A percentile compares a stretch with the other conserved stretches of the same genome.
phyloP scores from a whole-genome alignment of 345 rosid genomes.

The Euphorbia lathyris region DNA sequence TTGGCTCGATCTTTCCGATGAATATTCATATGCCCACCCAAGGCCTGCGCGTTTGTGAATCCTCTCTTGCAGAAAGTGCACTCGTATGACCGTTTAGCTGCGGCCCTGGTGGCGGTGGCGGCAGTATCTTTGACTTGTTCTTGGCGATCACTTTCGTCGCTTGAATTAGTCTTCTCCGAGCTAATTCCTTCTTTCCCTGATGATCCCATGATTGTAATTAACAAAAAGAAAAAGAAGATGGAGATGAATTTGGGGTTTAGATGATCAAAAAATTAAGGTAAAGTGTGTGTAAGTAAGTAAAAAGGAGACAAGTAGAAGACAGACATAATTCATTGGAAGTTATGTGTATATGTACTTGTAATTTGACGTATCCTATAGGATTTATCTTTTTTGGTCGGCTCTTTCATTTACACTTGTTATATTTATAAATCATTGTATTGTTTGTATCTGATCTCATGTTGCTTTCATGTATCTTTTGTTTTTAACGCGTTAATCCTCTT shows the following conservation, averaged over 20 bases:
- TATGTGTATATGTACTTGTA: conserved; percentile 17
- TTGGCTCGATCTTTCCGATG: conserved; percentile 72
- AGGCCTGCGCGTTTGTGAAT: conserved; percentile 83
- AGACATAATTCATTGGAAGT: conserved; percentile 23
- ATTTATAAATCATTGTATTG: neutral
- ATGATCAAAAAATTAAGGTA: conserved; percentile 4
- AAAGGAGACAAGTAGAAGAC: conserved; percentile 39
- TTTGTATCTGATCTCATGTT: conserved; percentile 22
- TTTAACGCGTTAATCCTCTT: neutral
- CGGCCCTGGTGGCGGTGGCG: neutral
- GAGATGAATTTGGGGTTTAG: neutral
- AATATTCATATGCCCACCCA: conserved; percentile 91
- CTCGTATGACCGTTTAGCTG: conserved; percentile 45
- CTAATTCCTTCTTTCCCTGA: conserved; percentile 23
- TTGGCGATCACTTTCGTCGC: conserved; percentile 30
- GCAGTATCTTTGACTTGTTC: conserved; percentile 29
- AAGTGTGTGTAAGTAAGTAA: neutral
- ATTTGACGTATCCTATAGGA: conserved; percentile 35
- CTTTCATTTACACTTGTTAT: conserved; percentile 17
- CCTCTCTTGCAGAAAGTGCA: conserved; percentile 82
- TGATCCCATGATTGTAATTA: conserved; percentile 22
- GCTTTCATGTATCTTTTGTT: conserved; percentile 14
- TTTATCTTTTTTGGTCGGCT: conserved; percentile 29
- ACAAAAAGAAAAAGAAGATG: neutral
- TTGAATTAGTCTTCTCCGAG: conserved; percentile 24